These are phyloP conservation scores for Podospora sp. DNA, from an alignment of 495 filamentous ascomycete species.

Conservation along the genomic window DNA sequence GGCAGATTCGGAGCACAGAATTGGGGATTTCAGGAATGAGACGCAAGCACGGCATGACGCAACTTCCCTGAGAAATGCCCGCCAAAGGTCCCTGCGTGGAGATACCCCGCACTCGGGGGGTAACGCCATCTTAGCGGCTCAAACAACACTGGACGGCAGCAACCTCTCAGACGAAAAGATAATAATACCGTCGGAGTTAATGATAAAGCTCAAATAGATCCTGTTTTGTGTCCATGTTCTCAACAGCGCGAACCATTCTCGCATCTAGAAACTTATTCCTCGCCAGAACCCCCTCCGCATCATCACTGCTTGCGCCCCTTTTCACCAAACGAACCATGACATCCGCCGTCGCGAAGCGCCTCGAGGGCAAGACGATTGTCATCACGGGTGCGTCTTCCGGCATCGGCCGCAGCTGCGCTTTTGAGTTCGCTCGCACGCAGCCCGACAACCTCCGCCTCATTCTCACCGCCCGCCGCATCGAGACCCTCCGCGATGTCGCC, in stretches of 20 bases:
- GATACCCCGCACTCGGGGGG: not conserved
- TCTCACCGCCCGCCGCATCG: constrained; percentile 81
- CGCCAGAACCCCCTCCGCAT: not conserved
- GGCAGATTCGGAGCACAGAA: too few relatives aligned
- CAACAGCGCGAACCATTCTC: not conserved
- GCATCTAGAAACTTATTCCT: not conserved
- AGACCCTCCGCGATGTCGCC: constrained; percentile 74
- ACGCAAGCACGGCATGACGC: not conserved
- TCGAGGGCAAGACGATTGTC: constrained; percentile 90
- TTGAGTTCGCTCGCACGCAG: constrained; percentile 88
- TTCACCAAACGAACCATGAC: constrained; percentile 60
- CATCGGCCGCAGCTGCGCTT: constrained; percentile 81
- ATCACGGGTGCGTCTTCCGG: constrained; percentile 94
- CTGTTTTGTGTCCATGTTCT: not conserved
- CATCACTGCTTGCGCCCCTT: not conserved
- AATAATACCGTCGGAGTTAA: not conserved
- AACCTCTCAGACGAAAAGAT: not conserved
- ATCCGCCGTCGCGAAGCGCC: constrained; percentile 76
- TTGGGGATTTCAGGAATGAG: not conserved
- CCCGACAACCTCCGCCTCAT: constrained; percentile 80
- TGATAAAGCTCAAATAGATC: not conserved
- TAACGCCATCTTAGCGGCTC: not conserved
- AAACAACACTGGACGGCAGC: not conserved
- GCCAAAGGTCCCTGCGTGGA: not conserved
- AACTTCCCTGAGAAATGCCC: not conserved